Evolutionary conservation across 176 grass and related monocot species (phyloP).

Genomic region (sorghum (Sorghum bicolor)): Sorghum_bicolor_NCBIv3 NC_012871.2:54941001-54941500

Average conservation of each 20-base stretch:
- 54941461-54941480: background rate
- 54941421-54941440: background rate
- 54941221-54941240: background rate
- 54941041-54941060: background rate
- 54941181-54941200: background rate
- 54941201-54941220: too few relatives aligned
- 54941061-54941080: too few relatives aligned
- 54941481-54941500: background rate
- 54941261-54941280: background rate
- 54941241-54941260: too few relatives aligned
- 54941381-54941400: background rate
- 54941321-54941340: background rate
- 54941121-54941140: background rate
- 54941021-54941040: background rate
- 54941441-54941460: background rate
- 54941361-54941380: background rate
- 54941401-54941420: too few relatives aligned
- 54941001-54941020: too few relatives aligned
- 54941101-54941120: too few relatives aligned
- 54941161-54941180: background rate
- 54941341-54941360: background rate
- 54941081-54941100: too few relatives aligned
- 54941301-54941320: too few relatives aligned
- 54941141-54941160: background rate
- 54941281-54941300: background rate